Conservation (phyloP, 306 rosid genomes). For the Ceratonia siliqua region DNA sequence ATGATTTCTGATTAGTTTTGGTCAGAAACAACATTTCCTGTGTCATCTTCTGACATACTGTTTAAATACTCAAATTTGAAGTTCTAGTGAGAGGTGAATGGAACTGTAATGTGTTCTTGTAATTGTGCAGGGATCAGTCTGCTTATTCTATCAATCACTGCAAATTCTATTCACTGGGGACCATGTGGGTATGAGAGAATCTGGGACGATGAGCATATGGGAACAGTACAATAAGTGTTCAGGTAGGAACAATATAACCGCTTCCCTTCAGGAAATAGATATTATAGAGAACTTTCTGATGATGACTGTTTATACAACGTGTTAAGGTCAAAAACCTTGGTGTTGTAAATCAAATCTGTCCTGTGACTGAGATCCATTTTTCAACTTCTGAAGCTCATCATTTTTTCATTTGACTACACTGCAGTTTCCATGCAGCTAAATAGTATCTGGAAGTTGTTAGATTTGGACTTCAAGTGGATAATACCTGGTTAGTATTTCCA, state of each 20-base stretch:
- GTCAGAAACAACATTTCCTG: not conserved
- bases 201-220: slow-evolving; percentile 1
- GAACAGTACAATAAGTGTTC: not conserved
- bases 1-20: not conserved
- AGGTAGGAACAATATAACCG: not conserved
- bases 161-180: slow-evolving; percentile 24
- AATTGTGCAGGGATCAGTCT: slow-evolving; percentile 20
- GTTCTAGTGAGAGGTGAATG: not conserved
- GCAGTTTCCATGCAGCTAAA: slow-evolving; percentile 23
- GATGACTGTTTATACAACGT: not conserved
- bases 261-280: not conserved
- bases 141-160: slow-evolving; percentile 6
- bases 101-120: not conserved
- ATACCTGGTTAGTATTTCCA: slow-evolving; percentile 6
- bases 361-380: not conserved
- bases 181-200: not conserved
- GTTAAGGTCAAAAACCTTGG: not conserved
- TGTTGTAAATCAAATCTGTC: not conserved
- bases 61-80: not conserved
- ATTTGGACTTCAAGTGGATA: slow-evolving; percentile 23
- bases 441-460: not conserved
- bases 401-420: not conserved
- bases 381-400: not conserved
- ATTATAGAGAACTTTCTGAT: not conserved
- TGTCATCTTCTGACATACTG: too few species aligned